phyloP scores from a whole-genome alignment of 306 rosid species.

The Cajanus cajan region DNA sequence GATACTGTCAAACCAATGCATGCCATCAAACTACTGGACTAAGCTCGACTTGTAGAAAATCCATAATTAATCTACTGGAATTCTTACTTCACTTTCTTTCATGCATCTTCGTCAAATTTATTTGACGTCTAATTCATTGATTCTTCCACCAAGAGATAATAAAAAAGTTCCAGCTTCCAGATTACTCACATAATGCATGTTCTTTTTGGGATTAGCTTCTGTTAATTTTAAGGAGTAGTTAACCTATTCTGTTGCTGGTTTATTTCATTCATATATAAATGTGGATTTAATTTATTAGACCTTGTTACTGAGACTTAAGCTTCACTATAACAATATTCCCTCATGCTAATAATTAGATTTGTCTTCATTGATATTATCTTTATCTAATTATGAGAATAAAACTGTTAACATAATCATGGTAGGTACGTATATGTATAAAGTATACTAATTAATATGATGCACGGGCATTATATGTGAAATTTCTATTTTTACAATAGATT shows the following conservation, averaged over 20 bases:
- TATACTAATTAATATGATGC: neutral
- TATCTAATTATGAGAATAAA: neutral
- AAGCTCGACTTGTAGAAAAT: constrained; percentile 36
- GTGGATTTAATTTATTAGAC: too few species aligned
- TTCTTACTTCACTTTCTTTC: neutral
- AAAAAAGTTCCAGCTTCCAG: neutral
- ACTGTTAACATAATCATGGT: neutral
- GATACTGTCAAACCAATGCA: constrained; percentile 49
- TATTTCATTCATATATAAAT: neutral
- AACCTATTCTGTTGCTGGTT: neutral
- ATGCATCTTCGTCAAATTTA: neutral
- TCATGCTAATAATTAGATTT: neutral
- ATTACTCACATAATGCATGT: neutral
- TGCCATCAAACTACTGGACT: neutral
- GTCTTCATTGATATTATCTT: neutral
- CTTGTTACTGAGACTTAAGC: neutral
- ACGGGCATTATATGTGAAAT: neutral
- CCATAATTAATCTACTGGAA: constrained; percentile 9
- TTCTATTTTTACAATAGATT: neutral
- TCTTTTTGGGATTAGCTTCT: neutral
- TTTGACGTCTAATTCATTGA: neutral
- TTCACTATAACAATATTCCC: neutral
- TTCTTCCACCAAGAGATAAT: neutral
- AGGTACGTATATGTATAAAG: neutral
- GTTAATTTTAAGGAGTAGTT: neutral